phyloP scores from a whole-genome alignment of 2,329 filamentous ascomycete species.

The Exophiala sp. region DNA sequence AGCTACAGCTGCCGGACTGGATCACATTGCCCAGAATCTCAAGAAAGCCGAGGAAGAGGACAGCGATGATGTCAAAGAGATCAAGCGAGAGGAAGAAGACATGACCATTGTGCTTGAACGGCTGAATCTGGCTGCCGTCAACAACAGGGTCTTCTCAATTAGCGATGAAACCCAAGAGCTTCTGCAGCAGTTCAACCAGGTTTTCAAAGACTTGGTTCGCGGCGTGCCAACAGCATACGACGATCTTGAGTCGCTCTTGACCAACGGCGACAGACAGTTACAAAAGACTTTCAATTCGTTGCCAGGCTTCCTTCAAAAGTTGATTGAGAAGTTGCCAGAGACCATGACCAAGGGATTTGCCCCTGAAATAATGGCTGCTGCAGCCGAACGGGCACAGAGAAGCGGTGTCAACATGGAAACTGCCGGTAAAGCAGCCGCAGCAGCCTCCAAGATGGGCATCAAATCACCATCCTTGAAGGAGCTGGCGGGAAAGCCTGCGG shows the following conservation, averaged over 20 bases:
- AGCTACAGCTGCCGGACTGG: conserved; percentile 29
- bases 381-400: conserved; percentile 58
- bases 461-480: conserved; percentile 68
- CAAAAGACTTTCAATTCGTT: conserved; percentile 61
- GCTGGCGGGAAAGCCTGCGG: conserved; percentile 78
- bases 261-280: conserved; percentile 57
- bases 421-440: conserved; percentile 47
- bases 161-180: conserved; percentile 79
- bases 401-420: conserved; percentile 57
- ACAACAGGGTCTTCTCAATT: conserved; percentile 79
- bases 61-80: conserved; percentile 39
- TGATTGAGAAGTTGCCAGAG: conserved; percentile 75
- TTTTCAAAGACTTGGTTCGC: conserved; percentile 86
- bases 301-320: conserved; percentile 72
- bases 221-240: conserved; percentile 89
- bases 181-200: conserved; percentile 74
- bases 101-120: conserved; percentile 73
- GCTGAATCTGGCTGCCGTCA: conserved; percentile 73
- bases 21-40: conserved; percentile 30
- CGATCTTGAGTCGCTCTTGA: conserved; percentile 69
- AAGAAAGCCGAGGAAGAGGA: conserved; percentile 30
- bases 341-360: conserved; percentile 71
- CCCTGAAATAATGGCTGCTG: conserved; percentile 74
- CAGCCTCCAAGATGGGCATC: conserved; percentile 60
- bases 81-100: conserved; percentile 61